These are phyloP conservation scores for Bruguiera hainesii DNA, from an alignment of 441 rosid genomes.

Conservation along the genomic window DNA sequence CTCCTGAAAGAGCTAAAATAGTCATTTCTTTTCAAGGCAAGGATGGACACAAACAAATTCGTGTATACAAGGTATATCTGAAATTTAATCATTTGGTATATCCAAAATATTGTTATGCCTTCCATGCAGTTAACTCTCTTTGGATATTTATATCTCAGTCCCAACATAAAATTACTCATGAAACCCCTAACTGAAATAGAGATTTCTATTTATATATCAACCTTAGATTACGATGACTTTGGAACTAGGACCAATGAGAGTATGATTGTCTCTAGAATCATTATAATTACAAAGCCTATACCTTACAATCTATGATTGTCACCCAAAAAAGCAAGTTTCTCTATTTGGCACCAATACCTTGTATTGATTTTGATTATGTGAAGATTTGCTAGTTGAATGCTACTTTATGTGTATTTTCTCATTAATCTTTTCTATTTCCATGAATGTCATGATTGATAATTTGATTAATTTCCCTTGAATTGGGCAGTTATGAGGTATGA, in stretches of 20 bases:
- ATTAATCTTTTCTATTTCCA: no score
- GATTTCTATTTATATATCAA: background rate
- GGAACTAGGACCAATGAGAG: background rate
- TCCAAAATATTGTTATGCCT: background rate
- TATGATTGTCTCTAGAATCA: background rate
- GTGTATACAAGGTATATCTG: constrained; percentile 56
- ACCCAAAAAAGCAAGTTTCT: background rate
- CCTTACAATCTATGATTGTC: background rate
- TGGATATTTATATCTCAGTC: background rate
- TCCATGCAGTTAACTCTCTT: background rate
- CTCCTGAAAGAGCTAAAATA: constrained; percentile 57
- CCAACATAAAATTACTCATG: background rate
- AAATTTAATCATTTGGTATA: background rate
- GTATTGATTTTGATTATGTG: background rate
- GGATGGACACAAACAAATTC: constrained; percentile 55
- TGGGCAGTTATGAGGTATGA: no score
- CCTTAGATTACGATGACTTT: background rate
- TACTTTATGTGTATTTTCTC: no score
- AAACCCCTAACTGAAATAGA: background rate
- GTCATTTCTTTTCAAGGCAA: constrained; percentile 70
- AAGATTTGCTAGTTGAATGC: background rate
- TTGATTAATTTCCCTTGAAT: no score
- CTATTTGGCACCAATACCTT: background rate
- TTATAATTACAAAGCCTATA: background rate
- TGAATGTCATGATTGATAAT: no score